Percentiles rank a stretch among this genome's conserved stretches.
These are phyloP conservation scores for Ganoderma meredithae DNA, from an alignment of 1,284 basidiomycete species.

Conservation along the genomic window DNA sequence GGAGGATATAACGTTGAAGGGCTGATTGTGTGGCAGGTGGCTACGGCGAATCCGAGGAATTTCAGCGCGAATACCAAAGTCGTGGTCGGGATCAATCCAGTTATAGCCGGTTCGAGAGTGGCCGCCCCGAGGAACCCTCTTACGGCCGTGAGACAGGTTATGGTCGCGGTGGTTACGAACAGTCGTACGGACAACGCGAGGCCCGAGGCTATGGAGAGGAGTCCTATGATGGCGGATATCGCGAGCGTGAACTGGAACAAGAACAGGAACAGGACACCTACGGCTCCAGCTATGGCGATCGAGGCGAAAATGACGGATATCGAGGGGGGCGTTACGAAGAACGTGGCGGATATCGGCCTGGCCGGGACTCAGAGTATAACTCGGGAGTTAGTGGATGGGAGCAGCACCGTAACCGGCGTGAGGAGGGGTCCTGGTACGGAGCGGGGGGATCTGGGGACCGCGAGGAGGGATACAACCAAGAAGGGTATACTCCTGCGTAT, in stretches of 20 bases:
- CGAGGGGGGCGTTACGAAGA: conserved; percentile 21
- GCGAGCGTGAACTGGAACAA: conserved; percentile 3
- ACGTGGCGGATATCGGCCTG: conserved; percentile 18
- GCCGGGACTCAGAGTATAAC: conserved; percentile 19
- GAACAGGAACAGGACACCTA: background rate
- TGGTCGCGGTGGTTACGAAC: conserved; percentile 9
- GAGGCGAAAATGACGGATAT: conserved; percentile 15
- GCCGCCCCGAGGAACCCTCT: conserved; percentile 21
- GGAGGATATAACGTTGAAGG: background rate
- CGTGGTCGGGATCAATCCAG: conserved; percentile 20
- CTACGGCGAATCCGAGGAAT: conserved; percentile 25
- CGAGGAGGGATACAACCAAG: conserved; percentile 10
- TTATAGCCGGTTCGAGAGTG: conserved; percentile 18
- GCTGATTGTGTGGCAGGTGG: conserved; percentile 10
- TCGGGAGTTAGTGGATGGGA: conserved; percentile 11
- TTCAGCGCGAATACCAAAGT: conserved; percentile 10
- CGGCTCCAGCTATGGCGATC: conserved; percentile 11
- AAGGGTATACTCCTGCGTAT: conserved; percentile 27
- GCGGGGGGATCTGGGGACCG: background rate
- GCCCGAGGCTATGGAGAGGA: conserved; percentile 14
- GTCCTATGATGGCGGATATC: conserved; percentile 14
- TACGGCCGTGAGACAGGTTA: conserved; percentile 24
- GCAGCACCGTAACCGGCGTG: conserved; percentile 21
- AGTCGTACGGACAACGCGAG: conserved; percentile 18
- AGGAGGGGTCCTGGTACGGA: background rate